Evolutionary conservation across 75 land plant genomes (phyloP), one percentile per base, ranked within the genome.

Genomic region (Cunninghamia lanceolata): DNA sequence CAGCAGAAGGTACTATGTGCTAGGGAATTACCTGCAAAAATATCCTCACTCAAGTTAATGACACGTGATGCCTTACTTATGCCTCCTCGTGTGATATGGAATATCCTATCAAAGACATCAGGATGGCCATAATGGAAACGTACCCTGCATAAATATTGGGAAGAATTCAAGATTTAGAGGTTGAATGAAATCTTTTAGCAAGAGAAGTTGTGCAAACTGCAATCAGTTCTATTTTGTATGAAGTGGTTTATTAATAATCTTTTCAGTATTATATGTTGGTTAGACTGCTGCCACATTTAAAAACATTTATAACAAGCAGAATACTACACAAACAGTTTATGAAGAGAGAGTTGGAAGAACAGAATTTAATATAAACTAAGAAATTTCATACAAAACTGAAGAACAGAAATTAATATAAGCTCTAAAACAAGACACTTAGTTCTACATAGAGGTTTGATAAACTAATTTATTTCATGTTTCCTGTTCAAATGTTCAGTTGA

Each of bases 111-210:
- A 88, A 96, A 97, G 30, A 97, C 99, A 89, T 96, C 99, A 42
- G 99, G 99, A 89, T 97, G 99, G 30, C 99, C 99, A 91, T 97
- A 97, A 86, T 97, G 99, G 84, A 97, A 94, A 3, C 99, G 95
- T 19, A 96, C 95, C 90, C 97, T 96, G 92, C 25, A 75, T 39
- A 39, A 54, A 34, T 34, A 28, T 50, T 83, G 66, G 28, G 35
- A 83, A 83, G 38, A 75, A 36, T 8, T 14, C 14, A 86, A 86
- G n/a, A 78, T 45, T 19, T 25, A 53, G 17, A 82, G 40, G 82
- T 80, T 80, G 82, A 80, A 80, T 11, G 82, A 45, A 80, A 45
- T 47, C n/a, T 80, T 80, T 28, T 43, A 80, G 25, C 30, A 45
- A 80, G 50, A 80, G 32, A 43, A 34, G n/a, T 43, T n/a, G 2